Evolutionary conservation across 768 basidiomycete species (phyloP).

Genomic region (Pholiota conissans): DNA sequence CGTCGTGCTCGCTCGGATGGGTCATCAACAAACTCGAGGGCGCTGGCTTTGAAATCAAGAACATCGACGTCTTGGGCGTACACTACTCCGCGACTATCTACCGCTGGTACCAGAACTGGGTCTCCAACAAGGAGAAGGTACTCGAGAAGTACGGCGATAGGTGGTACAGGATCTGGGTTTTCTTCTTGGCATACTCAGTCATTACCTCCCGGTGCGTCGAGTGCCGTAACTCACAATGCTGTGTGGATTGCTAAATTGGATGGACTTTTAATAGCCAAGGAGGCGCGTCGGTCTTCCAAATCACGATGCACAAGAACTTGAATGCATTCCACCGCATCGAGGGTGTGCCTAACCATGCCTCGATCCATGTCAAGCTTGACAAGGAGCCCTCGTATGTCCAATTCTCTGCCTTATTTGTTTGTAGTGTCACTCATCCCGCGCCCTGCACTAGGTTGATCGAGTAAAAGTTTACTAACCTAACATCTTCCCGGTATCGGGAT

Average conservation of each 20-base stretch:
- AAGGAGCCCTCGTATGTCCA: conserved; percentile 49
- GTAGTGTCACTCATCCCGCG: neutral
- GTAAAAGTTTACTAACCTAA: neutral
- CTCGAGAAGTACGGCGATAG: conserved; percentile 87
- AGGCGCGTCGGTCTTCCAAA: conserved; percentile 90
- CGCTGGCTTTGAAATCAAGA: conserved; percentile 96
- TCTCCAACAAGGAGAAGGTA: conserved; percentile 89
- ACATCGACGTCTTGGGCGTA: conserved; percentile 93
- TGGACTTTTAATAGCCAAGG: conserved; percentile 62
- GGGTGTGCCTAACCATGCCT: conserved; percentile 79
- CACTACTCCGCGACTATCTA: conserved; percentile 93
- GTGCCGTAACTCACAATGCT: neutral
- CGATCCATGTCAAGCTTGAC: conserved; percentile 66
- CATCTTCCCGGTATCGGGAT: no score
- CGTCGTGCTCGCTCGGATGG: conserved; percentile 94
- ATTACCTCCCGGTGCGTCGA: conserved; percentile 70
- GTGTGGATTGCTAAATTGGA: neutral
- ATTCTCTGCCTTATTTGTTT: neutral
- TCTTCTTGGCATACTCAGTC: conserved; percentile 93
- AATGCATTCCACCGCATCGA: conserved; percentile 93
- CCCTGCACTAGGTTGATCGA: conserved; percentile 1
- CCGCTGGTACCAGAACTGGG: conserved; percentile 98
- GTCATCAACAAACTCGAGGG: conserved; percentile 82
- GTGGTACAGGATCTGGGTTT: conserved; percentile 96
- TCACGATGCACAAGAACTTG: conserved; percentile 97